Conservation (phyloP, 2,329 filamentous ascomycete genomes). For the Fusarium sambucinum region DNA sequence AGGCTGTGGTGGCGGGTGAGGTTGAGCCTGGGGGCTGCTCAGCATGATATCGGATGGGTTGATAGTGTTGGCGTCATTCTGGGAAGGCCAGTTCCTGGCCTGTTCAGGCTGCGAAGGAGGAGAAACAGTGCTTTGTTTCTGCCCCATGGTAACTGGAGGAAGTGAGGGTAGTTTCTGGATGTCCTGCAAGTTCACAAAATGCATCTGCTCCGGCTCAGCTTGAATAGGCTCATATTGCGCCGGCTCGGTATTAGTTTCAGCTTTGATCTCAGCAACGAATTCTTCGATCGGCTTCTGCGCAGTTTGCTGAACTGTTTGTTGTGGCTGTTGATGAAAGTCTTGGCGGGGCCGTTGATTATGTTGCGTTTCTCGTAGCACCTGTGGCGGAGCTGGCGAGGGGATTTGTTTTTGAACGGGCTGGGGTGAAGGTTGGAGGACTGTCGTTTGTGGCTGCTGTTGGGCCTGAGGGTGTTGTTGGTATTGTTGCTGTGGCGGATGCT, state of each 20-base stretch:
- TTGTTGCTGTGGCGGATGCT: constrained; percentile 35
- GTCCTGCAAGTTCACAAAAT: constrained; percentile 56
- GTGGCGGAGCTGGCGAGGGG: constrained; percentile 26
- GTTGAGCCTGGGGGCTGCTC: constrained; percentile 31
- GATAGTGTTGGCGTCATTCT: constrained; percentile 39
- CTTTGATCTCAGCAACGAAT: constrained; percentile 21
- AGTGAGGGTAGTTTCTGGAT: constrained; percentile 52
- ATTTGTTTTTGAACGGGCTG: constrained; percentile 28
- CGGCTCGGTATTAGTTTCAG: constrained; percentile 24
- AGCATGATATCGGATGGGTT: constrained; percentile 48
- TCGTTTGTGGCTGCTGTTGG: constrained; percentile 29
- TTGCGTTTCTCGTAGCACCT: constrained; percentile 35
- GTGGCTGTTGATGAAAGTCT: constrained; percentile 24
- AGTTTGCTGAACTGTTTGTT: constrained; percentile 33
- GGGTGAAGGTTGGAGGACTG: constrained; percentile 19
- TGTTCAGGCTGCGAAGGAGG: constrained; percentile 27
- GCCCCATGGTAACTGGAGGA: constrained; percentile 45
- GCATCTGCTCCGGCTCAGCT: constrained; percentile 45
- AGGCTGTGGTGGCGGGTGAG: constrained; percentile 24
- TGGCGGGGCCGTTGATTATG: constrained; percentile 31
- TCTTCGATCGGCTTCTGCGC: constrained; percentile 36
- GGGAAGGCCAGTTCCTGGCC: constrained; percentile 26
- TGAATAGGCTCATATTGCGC: constrained; percentile 37
- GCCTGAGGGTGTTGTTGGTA: constrained; percentile 31
- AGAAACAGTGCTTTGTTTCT: constrained; percentile 35